These are phyloP conservation scores for Penicillium sp. DNA, from an alignment of 2,329 filamentous ascomycete genomes.

Conservation along the genomic window DNA sequence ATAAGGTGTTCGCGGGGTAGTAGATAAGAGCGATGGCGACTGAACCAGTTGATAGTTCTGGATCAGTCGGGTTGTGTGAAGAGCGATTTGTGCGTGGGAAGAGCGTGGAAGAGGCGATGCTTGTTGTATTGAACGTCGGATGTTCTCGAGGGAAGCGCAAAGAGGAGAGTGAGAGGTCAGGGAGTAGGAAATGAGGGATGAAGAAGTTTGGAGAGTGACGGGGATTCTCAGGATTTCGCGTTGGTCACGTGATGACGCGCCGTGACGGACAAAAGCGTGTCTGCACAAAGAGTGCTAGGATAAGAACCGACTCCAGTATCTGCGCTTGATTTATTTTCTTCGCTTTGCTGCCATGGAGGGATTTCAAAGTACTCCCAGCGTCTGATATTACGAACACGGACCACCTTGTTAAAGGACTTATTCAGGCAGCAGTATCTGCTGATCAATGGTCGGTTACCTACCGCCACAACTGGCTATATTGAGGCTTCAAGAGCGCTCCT, in stretches of 20 bases:
- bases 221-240: slow-evolving; percentile 15
- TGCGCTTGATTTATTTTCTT: neutral
- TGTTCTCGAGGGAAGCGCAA: slow-evolving; percentile 6
- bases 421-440: slow-evolving; percentile 14
- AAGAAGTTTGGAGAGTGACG: slow-evolving; percentile 11
- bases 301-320: neutral
- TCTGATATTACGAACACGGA: neutral
- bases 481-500: neutral
- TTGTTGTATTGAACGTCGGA: neutral
- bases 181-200: slow-evolving; percentile 12
- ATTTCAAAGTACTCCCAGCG: neutral
- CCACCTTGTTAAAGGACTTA: neutral
- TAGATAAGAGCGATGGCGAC: slow-evolving; percentile 49
- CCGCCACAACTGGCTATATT: slow-evolving; percentile 3
- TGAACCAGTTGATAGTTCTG: slow-evolving; percentile 57
- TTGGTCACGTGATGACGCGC: slow-evolving; percentile 32
- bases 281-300: neutral
- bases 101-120: slow-evolving; percentile 13
- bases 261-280: slow-evolving; percentile 18
- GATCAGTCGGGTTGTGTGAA: slow-evolving; percentile 51
- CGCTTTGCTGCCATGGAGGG: neutral
- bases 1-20: slow-evolving; percentile 56
- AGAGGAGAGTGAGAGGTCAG: neutral
- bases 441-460: slow-evolving; percentile 8
- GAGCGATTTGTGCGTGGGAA: slow-evolving; percentile 13